Conservation (phyloP, 768 basidiomycete genomes). For the Galerina sulciceps region DNA sequence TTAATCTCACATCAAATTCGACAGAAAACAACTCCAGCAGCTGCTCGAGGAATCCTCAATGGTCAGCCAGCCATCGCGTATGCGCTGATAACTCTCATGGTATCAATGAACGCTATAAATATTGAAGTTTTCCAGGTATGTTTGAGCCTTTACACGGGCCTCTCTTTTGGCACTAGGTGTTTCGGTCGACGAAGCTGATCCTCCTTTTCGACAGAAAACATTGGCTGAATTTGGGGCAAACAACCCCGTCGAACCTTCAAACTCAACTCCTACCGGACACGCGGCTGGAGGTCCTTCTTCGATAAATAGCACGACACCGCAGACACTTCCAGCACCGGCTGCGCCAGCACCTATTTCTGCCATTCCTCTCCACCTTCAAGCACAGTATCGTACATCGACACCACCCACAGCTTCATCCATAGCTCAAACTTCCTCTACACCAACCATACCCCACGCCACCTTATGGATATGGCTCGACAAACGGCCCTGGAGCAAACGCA, state of each 20-base stretch:
- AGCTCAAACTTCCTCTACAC: background rate
- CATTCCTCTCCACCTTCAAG: constrained; percentile 51
- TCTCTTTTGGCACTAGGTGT: background rate
- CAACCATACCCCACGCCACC: constrained; percentile 27
- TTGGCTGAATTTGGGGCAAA: constrained; percentile 54
- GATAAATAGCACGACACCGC: constrained; percentile 19
- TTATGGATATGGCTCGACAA: constrained; percentile 24
- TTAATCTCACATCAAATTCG: background rate
- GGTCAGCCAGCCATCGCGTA: constrained; percentile 78
- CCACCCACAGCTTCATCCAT: constrained; percentile 24
- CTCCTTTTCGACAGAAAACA: constrained; percentile 52
- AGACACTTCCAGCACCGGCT: constrained; percentile 28
- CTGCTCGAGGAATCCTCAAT: constrained; percentile 71
- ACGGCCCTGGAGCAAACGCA: constrained; percentile 13
- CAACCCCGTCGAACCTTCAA: constrained; percentile 17
- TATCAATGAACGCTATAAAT: constrained; percentile 74
- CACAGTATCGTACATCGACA: constrained; percentile 38
- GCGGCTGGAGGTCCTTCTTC: constrained; percentile 8
- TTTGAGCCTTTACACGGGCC: background rate
- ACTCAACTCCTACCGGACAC: constrained; percentile 18
- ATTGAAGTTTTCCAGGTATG: constrained; percentile 76
- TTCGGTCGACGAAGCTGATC: background rate
- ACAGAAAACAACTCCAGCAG: constrained; percentile 76
- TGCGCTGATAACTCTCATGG: constrained; percentile 78
- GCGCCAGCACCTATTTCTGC: constrained; percentile 43